Percentiles rank a stretch among this genome's conserved stretches.
Evolutionary conservation across 2,329 filamentous ascomycete species (phyloP).

Genomic region (Geosmithia putterillii): DNA sequence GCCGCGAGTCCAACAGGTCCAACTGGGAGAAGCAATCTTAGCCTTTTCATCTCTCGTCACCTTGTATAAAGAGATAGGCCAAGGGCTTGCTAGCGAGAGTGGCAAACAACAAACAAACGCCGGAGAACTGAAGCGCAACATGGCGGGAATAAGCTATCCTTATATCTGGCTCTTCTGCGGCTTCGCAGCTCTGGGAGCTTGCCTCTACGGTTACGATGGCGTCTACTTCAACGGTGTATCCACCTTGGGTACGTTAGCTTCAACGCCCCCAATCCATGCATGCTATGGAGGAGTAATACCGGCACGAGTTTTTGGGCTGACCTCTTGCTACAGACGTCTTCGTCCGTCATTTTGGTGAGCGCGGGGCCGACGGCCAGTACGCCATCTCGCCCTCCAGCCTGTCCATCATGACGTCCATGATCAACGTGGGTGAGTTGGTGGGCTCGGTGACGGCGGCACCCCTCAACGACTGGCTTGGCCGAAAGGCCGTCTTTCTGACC

Average conservation of each 20-base stretch:
- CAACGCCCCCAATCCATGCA: background rate
- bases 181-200: constrained; percentile 22
- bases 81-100: too few species aligned
- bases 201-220: constrained; percentile 22
- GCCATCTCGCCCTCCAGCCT: constrained; percentile 10
- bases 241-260: constrained; percentile 12
- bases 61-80: too few species aligned
- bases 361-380: constrained; percentile 12
- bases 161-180: constrained; percentile 19
- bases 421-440: constrained; percentile 24
- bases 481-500: constrained; percentile 16
- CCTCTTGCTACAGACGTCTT: constrained; percentile 13
- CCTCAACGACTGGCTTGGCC: constrained; percentile 20
- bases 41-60: too few species aligned
- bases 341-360: constrained; percentile 17
- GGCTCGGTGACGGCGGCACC: constrained; percentile 21
- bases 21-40: too few species aligned
- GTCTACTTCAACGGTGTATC: constrained; percentile 23
- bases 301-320: too few species aligned
- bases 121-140: too few species aligned
- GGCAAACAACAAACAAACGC: too few species aligned
- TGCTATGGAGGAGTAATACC: too few species aligned
- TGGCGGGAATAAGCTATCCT: constrained; percentile 14
- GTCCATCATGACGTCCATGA: constrained; percentile 22
- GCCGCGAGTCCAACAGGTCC: too few species aligned